Percentiles rank a stretch among this genome's conserved stretches.
These are phyloP conservation scores for Fusarium buharicum DNA, from an alignment of 2,329 filamentous ascomycete genomes.

Conservation along the genomic window DNA sequence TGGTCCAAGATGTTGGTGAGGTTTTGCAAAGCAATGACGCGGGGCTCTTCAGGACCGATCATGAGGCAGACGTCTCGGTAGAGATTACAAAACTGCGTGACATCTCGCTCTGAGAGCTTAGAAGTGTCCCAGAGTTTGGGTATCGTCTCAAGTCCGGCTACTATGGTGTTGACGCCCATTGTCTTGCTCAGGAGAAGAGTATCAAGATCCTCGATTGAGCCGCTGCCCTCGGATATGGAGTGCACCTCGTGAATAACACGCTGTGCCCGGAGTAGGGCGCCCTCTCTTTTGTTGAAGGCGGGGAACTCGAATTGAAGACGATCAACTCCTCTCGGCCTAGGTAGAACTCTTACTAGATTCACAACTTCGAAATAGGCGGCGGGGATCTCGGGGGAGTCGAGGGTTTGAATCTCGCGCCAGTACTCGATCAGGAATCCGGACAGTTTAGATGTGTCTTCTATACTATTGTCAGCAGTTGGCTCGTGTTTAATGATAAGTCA, in stretches of 20 bases:
- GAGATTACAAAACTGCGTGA: constrained; percentile 52
- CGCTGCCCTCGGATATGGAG: constrained; percentile 41
- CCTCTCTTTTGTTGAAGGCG: constrained; percentile 32
- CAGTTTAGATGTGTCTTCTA: constrained; percentile 49
- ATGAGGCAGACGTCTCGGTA: constrained; percentile 56
- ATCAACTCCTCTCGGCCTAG: constrained; percentile 33
- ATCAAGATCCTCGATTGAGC: constrained; percentile 41
- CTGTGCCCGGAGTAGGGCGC: constrained; percentile 56
- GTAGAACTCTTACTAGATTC: constrained; percentile 54
- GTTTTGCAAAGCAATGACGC: constrained; percentile 59
- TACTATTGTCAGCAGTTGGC: constrained; percentile 26
- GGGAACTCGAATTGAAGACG: constrained; percentile 38
- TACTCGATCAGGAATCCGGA: constrained; percentile 45
- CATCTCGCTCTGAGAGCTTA: constrained; percentile 39
- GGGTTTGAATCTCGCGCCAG: constrained; percentile 39
- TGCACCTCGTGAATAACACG: constrained; percentile 53
- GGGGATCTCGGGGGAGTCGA: constrained; percentile 54
- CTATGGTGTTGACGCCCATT: constrained; percentile 51
- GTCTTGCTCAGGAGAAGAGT: constrained; percentile 46
- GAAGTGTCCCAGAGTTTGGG: constrained; percentile 48
- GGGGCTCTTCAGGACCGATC: constrained; percentile 57
- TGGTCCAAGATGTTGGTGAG: constrained; percentile 59
- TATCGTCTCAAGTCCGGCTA: constrained; percentile 50
- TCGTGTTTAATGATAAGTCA: neutral
- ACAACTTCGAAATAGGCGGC: constrained; percentile 60